These are phyloP conservation scores for Aureobasidium sp. DNA, from an alignment of 2,329 filamentous ascomycete species.

Conservation along the genomic window DNA sequence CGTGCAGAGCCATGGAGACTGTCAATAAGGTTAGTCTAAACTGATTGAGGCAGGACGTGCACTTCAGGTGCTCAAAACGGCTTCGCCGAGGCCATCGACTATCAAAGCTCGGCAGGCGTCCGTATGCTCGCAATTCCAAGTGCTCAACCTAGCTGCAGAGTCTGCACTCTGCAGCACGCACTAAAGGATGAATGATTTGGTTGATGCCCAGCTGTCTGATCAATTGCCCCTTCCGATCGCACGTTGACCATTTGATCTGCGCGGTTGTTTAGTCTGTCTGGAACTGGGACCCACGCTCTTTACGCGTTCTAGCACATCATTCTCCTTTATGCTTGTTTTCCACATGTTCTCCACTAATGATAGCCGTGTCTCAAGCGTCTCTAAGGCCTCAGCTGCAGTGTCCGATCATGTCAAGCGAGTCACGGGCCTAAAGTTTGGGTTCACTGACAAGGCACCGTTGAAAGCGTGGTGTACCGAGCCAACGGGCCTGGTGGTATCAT, in stretches of 20 bases:
- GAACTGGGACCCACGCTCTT: not conserved
- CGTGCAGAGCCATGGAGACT: not conserved
- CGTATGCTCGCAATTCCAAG: not conserved
- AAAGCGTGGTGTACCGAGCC: conserved; percentile 9
- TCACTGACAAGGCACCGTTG: conserved; percentile 10
- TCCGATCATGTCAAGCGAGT: conserved; percentile 8
- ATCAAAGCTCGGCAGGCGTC: not conserved
- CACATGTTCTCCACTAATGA: conserved; percentile 9
- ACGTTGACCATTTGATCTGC: conserved; percentile 2
- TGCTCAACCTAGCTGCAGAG: conserved; percentile 7
- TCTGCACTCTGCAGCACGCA: conserved; percentile 7
- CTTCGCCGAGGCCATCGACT: not conserved
- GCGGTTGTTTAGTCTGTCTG: not conserved
- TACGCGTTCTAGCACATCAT: not conserved
- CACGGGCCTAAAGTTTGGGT: conserved; percentile 7
- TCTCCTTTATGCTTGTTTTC: conserved; percentile 4
- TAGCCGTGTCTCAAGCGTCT: conserved; percentile 13
- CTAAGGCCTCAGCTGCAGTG: conserved; percentile 6
- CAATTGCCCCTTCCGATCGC: not conserved
- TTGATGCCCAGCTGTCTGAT: not conserved
- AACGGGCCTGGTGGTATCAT: conserved; percentile 1
- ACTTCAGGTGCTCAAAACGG: not conserved
- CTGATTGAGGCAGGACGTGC: not conserved
- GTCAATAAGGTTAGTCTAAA: conserved; percentile 4
- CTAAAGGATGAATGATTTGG: not conserved